Base-by-base conservation (phyloP, 306 rosid species). In the Acmispon strigosus region DNA sequence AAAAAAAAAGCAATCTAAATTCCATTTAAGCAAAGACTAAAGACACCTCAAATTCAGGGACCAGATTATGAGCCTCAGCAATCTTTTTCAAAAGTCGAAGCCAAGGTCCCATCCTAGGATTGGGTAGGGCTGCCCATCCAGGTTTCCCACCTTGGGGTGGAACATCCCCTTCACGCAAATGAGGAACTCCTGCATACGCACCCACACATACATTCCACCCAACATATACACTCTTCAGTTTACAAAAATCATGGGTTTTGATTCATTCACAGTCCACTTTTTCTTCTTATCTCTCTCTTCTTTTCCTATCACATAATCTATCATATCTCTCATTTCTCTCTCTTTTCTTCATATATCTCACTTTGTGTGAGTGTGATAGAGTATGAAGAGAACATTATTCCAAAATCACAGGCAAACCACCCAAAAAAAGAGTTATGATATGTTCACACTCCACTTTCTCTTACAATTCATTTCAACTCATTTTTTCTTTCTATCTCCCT, bases 121-220 rank as follows among this genome's bases (percentile, higher is more conserved):
- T 84, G 10, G 96, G 95, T 9, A 82, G 81, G 2, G 86, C 95
- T 20, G 96, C 99, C 96, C 99, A 94, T 43, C 97, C 97, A 4
- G 97, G 92, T 82, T 74, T 91, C 34, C 99, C 97, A 15, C 99
- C 99, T 70, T 91, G 97, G 0, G 89, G 97, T n/a, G 90, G 85
- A 83, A 82, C 87, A 42, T 94, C 96, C 4, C 92, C 96, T 78
- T 87, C 82, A 4, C 87, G 83, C 86, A 91, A 83, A 83, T 94
- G 99, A 48, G 99, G 99, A 47, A 91, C 91, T 27, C 99, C 96
- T 88, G 72, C 80, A 64, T 29, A 60, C 84, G 70, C 24, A n/a
- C n/a, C 1, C 2, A 27, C 71, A 68, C 52, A 66, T 19, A 5
- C 42, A 24, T 17, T 52, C 14, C 42, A 37, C 58, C 67, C 36